Conservation (phyloP, 495 filamentous ascomycete species). For the Neurospora cerealis region DNA sequence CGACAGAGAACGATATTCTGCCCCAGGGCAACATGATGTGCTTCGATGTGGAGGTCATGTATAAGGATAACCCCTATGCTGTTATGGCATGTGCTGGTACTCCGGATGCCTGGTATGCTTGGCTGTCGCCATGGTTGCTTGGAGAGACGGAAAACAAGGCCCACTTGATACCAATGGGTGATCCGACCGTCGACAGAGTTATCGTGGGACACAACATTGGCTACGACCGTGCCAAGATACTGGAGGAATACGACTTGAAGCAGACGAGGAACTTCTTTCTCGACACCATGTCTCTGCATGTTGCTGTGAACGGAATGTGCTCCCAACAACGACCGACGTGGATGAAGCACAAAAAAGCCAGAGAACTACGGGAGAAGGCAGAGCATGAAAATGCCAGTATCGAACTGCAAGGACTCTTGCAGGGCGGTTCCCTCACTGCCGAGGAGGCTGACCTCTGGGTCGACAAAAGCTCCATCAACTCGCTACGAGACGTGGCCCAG, state of each 20-base stretch:
- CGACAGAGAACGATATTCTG: constrained; percentile 56
- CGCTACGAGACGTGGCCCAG: constrained; percentile 87
- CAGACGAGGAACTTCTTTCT: constrained; percentile 82
- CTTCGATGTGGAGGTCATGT: constrained; percentile 97
- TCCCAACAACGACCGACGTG: constrained; percentile 91
- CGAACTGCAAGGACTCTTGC: constrained; percentile 62
- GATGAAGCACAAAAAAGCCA: constrained; percentile 89
- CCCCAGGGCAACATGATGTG: constrained; percentile 74
- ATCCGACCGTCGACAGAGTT: constrained; percentile 56
- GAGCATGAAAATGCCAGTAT: constrained; percentile 56
- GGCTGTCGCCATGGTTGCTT: constrained; percentile 92
- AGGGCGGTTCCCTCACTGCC: constrained; percentile 54
- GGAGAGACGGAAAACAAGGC: constrained; percentile 64
- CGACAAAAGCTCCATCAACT: constrained; percentile 87
- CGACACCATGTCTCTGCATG: constrained; percentile 97
- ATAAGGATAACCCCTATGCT: constrained; percentile 79
- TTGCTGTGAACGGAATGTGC: constrained; percentile 98
- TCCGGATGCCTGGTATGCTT: constrained; percentile 87
- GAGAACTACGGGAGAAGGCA: constrained; percentile 74
- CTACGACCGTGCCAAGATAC: constrained; percentile 80
- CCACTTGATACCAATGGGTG: constrained; percentile 80
- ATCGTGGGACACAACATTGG: constrained; percentile 94
- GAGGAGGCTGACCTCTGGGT: constrained; percentile 96
- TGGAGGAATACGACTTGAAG: constrained; percentile 78
- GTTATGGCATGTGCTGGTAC: constrained; percentile 94